phyloP scores from a whole-genome alignment of 1,284 basidiomycete genomes.

The Pyrrhoderma noxium region DNA sequence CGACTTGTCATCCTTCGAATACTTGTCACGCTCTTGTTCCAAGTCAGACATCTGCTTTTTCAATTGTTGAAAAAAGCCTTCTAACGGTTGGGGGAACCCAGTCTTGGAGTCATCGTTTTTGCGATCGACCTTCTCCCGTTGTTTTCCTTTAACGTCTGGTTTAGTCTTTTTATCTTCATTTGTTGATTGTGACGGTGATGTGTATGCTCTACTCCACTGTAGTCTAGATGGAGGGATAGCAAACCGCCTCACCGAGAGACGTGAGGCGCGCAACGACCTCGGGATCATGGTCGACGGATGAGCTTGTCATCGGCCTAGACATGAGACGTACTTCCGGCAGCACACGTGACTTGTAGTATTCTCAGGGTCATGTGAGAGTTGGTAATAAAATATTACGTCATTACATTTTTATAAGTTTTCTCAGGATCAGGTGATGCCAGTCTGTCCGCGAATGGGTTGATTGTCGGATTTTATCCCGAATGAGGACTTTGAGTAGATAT shows the following conservation, averaged over 20 bases:
- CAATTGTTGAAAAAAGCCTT: conserved; percentile 75
- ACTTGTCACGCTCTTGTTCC: conserved; percentile 27
- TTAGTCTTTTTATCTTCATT: conserved; percentile 26
- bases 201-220: conserved; percentile 31
- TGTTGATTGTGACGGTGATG: conserved; percentile 34
- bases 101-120: conserved; percentile 37
- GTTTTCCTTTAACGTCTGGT: conserved; percentile 31
- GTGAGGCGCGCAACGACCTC: conserved; percentile 35
- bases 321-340: neutral
- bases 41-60: conserved; percentile 43
- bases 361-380: no score
- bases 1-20: conserved; percentile 36
- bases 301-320: conserved; percentile 1
- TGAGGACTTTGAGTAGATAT: no score
- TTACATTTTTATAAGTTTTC: no score
- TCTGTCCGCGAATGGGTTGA: no score
- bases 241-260: conserved; percentile 30
- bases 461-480: no score
- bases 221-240: conserved; percentile 28
- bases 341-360: no score
- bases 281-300: conserved; percentile 32
- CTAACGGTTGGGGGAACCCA: conserved; percentile 32
- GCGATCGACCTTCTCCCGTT: conserved; percentile 28
- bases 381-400: no score
- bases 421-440: no score